A percentile compares a stretch with the other conserved stretches of the same genome.
These are phyloP conservation scores for Talaromyces sp. DNA, from an alignment of 2,329 filamentous ascomycete species.

Conservation along the genomic window DNA sequence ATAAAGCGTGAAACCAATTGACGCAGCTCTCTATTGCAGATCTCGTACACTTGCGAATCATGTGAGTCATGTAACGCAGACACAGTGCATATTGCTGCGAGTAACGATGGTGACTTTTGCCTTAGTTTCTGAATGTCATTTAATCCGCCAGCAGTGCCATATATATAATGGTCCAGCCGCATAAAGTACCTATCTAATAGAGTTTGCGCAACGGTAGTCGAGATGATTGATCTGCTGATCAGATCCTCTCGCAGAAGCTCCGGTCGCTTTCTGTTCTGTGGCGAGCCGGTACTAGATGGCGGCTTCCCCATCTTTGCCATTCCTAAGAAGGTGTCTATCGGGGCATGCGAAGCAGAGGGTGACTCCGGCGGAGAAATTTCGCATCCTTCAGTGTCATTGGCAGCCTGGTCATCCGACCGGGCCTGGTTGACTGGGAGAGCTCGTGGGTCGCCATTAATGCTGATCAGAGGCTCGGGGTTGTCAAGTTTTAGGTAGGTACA, in stretches of 20 bases:
- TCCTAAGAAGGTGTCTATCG: slow-evolving; percentile 36
- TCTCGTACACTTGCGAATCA: slow-evolving; percentile 28
- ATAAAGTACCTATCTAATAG: slow-evolving; percentile 43
- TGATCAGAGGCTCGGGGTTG: slow-evolving; percentile 19
- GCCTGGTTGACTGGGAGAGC: not conserved
- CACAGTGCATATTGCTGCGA: slow-evolving; percentile 46
- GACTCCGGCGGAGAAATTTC: slow-evolving; percentile 36
- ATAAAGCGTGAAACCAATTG: slow-evolving; percentile 45
- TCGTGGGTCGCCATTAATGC: slow-evolving; percentile 9
- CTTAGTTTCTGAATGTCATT: slow-evolving; percentile 39
- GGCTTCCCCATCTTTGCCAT: slow-evolving; percentile 35
- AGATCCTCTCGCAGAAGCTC: slow-evolving; percentile 34
- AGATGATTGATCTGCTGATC: slow-evolving; percentile 44
- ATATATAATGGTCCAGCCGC: slow-evolving; percentile 48
- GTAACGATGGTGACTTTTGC: slow-evolving; percentile 40
- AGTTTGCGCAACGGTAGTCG: slow-evolving; percentile 40
- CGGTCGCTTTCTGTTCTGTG: slow-evolving; percentile 24
- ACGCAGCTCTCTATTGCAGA: slow-evolving; percentile 47
- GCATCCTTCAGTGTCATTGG: slow-evolving; percentile 33
- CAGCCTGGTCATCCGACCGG: not conserved
- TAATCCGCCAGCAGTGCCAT: slow-evolving; percentile 44
- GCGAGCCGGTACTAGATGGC: slow-evolving; percentile 28
- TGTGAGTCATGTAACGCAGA: slow-evolving; percentile 44
- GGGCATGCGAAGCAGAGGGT: slow-evolving; percentile 34
- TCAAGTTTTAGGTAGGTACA: slow-evolving; percentile 36